Percentiles rank a stretch among this genome's conserved stretches.
Evolutionary conservation across 2,329 filamentous ascomycete species (phyloP).

Genomic region (Cyphellophora europaea): DNA sequence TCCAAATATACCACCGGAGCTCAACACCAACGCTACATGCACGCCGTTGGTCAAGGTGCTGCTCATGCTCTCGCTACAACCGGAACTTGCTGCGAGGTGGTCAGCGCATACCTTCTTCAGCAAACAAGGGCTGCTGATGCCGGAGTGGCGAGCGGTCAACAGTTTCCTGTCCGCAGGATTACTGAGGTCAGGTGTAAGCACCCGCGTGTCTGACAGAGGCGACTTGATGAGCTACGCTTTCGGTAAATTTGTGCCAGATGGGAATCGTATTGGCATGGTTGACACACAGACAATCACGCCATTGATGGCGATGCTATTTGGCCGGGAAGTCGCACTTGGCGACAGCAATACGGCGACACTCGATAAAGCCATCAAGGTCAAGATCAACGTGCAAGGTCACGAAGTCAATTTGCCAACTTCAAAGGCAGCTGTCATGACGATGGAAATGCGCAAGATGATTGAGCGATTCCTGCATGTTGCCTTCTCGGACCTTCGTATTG

Average conservation of each 20-base stretch:
- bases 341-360: conserved; percentile 4
- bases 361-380: conserved; percentile 12
- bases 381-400: conserved; percentile 3
- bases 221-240: background rate
- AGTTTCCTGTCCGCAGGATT: background rate
- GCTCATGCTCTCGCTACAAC: background rate
- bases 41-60: conserved; percentile 1
- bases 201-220: conserved; percentile 1
- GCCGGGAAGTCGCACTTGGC: conserved; percentile 5
- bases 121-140: background rate
- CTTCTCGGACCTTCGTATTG: conserved; percentile 1
- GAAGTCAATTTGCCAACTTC: background rate
- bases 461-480: conserved; percentile 12
- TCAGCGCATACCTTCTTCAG: background rate
- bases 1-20: background rate
- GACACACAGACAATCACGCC: conserved; percentile 9
- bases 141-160: background rate
- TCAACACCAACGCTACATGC: background rate
- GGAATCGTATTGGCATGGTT: background rate
- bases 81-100: background rate
- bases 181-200: background rate
- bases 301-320: conserved; percentile 13
- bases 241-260: no score
- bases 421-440: conserved; percentile 6
- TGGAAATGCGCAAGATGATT: conserved; percentile 14